A percentile compares a stretch with the other conserved stretches of the same genome.
Evolutionary conservation across 2,329 filamentous ascomycete species (phyloP).

Genomic region (Achaetomium macrosporum): DNA sequence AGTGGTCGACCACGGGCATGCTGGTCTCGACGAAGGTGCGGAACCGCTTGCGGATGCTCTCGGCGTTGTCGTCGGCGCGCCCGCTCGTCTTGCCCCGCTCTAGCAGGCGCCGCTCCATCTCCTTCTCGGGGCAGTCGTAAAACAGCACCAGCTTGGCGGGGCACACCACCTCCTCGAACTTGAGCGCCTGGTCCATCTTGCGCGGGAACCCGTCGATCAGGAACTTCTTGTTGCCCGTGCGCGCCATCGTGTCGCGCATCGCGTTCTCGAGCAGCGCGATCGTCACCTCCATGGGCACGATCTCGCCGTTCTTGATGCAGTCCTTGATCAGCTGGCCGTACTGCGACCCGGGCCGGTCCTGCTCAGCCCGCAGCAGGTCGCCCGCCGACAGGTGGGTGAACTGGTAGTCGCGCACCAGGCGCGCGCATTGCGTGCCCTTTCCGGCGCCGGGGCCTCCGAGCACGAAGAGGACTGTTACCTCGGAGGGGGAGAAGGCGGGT

Average conservation of each 20-base stretch:
- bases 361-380: conserved; percentile 89
- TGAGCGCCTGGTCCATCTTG: conserved; percentile 93
- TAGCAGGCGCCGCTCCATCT: conserved; percentile 78
- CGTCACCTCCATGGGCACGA: conserved; percentile 99
- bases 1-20: conserved; percentile 93
- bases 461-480: conserved; percentile 92
- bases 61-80: conserved; percentile 85
- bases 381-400: conserved; percentile 93
- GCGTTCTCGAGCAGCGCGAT: conserved; percentile 90
- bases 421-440: conserved; percentile 92
- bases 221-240: conserved; percentile 54
- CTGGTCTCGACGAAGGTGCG: conserved; percentile 89
- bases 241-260: conserved; percentile 64
- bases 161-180: conserved; percentile 87
- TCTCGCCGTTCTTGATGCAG: conserved; percentile 89
- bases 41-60: conserved; percentile 95
- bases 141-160: conserved; percentile 82
- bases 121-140: conserved; percentile 84
- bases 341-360: conserved; percentile 76
- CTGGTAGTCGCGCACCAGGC: conserved; percentile 78
- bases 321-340: conserved; percentile 90
- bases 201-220: conserved; percentile 79
- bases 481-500: conserved; percentile 61
- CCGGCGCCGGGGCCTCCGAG: conserved; percentile 93
- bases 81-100: conserved; percentile 92